Conservation (phyloP, 1,284 basidiomycete genomes). For the Cutaneotrichosporon sp. region DNA sequence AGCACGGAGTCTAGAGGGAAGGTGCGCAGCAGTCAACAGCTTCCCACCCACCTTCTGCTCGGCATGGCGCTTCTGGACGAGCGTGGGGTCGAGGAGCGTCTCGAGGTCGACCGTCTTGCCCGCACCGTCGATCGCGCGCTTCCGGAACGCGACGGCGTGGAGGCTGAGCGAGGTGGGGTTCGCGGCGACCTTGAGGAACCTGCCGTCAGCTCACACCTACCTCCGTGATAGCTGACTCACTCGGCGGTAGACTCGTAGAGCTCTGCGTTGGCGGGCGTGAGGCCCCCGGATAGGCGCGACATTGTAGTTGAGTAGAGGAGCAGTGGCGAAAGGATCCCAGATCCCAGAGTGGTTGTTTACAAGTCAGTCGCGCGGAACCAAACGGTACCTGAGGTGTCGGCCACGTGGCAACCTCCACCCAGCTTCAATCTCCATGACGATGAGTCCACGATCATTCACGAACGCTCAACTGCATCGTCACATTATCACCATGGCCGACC, state of each 20-base stretch:
- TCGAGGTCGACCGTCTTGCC: slow-evolving; percentile 5
- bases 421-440: no score
- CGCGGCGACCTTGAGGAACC: background rate
- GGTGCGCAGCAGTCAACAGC: no score
- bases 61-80: background rate
- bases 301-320: background rate
- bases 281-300: background rate
- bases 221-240: background rate
- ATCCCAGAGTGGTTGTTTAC: no score
- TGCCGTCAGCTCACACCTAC: background rate
- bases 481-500: slow-evolving; percentile 13
- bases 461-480: no score
- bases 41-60: slow-evolving; percentile 7
- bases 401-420: background rate
- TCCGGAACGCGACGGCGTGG: slow-evolving; percentile 4
- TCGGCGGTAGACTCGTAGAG: background rate
- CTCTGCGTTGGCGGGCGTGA: background rate
- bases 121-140: background rate
- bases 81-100: background rate
- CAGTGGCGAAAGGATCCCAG: no score
- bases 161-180: background rate
- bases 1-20: no score
- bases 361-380: slow-evolving; percentile 1
- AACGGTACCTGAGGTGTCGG: background rate
- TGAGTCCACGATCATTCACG: no score